phyloP scores from a whole-genome alignment of 352 stramenopile genomes.

The Phytophthora chlamydospora region DNA sequence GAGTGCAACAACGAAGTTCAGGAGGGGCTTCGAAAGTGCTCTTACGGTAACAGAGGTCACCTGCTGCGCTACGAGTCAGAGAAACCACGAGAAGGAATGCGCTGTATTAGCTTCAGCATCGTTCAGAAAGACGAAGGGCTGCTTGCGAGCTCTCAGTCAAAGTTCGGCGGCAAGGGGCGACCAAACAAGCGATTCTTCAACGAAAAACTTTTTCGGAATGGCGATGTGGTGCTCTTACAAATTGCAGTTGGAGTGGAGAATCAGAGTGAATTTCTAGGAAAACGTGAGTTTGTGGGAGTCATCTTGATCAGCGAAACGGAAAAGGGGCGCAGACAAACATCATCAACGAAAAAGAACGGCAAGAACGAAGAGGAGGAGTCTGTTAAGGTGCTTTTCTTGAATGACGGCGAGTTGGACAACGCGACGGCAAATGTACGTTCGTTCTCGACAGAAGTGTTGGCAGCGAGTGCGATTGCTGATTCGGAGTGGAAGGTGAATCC shows the following conservation, averaged over 20 bases:
- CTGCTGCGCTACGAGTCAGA: conserved; percentile 82
- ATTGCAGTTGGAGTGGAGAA: conserved; percentile 41
- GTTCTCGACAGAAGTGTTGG: conserved; percentile 72
- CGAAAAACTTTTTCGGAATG: conserved; percentile 81
- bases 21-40: conserved; percentile 62
- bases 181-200: conserved; percentile 31
- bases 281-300: conserved; percentile 73
- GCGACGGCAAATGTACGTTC: conserved; percentile 60
- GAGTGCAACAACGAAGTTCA: conserved; percentile 86
- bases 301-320: conserved; percentile 80
- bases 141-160: conserved; percentile 33
- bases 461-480: conserved; percentile 66
- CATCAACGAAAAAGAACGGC: conserved; percentile 42
- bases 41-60: conserved; percentile 53
- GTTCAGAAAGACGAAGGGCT: conserved; percentile 54
- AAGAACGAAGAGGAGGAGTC: conserved; percentile 70
- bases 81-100: conserved; percentile 83
- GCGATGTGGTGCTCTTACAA: conserved; percentile 75
- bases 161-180: conserved; percentile 37
- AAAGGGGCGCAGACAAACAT: conserved; percentile 59
- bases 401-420: conserved; percentile 79
- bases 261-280: conserved; percentile 48
- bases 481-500: conserved; percentile 83
- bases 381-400: conserved; percentile 80
- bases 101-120: conserved; percentile 76